Percentiles rank a stretch among this genome's conserved stretches.
These are phyloP conservation scores for Linnemannia zychae DNA, from an alignment of 192 early-diverging fungal species.

Conservation along the genomic window DNA sequence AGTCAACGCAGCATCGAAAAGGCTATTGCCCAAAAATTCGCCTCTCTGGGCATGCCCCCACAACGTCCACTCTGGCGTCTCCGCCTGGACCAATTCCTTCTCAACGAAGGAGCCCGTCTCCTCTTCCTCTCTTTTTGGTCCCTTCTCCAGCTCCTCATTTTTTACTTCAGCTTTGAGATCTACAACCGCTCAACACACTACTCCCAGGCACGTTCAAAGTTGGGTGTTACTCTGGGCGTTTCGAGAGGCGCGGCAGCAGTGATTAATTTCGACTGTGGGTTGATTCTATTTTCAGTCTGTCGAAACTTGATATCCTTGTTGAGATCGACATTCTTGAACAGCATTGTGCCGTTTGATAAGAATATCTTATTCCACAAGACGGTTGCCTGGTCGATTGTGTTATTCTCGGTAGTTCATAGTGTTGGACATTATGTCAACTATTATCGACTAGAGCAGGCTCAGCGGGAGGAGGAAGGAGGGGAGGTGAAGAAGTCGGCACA, in stretches of 20 bases:
- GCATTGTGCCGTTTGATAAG: conserved; percentile 88
- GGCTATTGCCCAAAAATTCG: conserved; percentile 50
- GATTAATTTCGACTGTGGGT: conserved; percentile 82
- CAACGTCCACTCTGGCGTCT: conserved; percentile 18
- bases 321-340: conserved; percentile 78
- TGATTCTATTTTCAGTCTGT: conserved; percentile 83
- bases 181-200: conserved; percentile 64
- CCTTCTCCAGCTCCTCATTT: conserved; percentile 65
- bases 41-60: conserved; percentile 29
- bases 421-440: conserved; percentile 87
- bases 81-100: conserved; percentile 21
- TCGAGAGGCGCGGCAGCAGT: conserved; percentile 66
- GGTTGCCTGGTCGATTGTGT: conserved; percentile 82
- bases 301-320: conserved; percentile 83
- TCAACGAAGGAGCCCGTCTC: conserved; percentile 29
- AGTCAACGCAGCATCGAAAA: conserved; percentile 48
- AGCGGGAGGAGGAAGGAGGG: conserved; percentile 19
- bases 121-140: conserved; percentile 71
- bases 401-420: conserved; percentile 81
- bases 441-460: conserved; percentile 59
- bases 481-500: conserved; percentile 50
- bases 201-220: conserved; percentile 57
- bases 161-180: conserved; percentile 66
- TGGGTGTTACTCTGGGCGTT: conserved; percentile 63
- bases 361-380: conserved; percentile 87